These are phyloP conservation scores for Ochetophila trinervis DNA, from an alignment of 306 rosid species.

Conservation along the genomic window DNA sequence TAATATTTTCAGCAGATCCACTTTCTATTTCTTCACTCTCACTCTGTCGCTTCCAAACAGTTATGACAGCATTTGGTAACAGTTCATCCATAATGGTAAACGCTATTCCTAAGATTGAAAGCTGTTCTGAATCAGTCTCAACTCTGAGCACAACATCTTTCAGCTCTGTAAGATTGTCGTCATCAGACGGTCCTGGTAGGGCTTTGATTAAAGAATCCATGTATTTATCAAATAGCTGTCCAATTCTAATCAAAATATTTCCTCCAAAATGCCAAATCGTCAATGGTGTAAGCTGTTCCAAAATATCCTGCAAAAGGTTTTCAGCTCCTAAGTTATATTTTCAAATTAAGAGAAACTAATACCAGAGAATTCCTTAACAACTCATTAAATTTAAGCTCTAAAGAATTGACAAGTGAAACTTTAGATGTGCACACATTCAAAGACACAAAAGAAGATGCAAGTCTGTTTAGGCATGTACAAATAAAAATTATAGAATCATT, in stretches of 20 bases:
- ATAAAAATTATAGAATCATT: too few species aligned
- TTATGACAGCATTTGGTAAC: constrained; percentile 68
- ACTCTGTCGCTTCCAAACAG: constrained; percentile 62
- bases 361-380: too few species aligned
- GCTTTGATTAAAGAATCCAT: constrained; percentile 84
- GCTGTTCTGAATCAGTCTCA: constrained; percentile 95
- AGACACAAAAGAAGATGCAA: not conserved
- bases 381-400: too few species aligned
- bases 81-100: constrained; percentile 84
- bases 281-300: constrained; percentile 78
- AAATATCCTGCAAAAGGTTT: constrained; percentile 62
- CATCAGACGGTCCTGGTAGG: constrained; percentile 86
- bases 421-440: constrained; percentile 5
- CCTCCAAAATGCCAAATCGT: constrained; percentile 79
- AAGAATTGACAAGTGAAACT: too few species aligned
- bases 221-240: constrained; percentile 76
- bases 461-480: too few species aligned
- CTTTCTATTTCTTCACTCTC: constrained; percentile 50
- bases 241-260: constrained; percentile 61
- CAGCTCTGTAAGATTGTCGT: constrained; percentile 74
- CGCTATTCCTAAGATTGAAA: constrained; percentile 82
- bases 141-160: constrained; percentile 75
- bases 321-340: not conserved
- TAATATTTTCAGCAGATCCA: constrained; percentile 43
- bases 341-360: not conserved